Evolutionary conservation across 306 rosid genomes (phyloP), one percentile per base, ranked within the genome.

Genomic region (Bauhinia variegata): DNA sequence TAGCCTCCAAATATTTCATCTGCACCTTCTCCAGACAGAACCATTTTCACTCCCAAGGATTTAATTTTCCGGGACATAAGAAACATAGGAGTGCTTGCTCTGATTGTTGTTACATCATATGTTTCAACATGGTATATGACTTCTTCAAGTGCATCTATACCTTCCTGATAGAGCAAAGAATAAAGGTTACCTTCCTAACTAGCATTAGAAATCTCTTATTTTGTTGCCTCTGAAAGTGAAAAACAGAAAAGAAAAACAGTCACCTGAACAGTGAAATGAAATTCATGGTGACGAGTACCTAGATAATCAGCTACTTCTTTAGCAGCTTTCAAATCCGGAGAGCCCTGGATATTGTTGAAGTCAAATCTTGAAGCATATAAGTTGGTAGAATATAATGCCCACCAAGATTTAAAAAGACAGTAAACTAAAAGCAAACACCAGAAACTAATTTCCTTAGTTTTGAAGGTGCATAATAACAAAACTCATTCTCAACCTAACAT

Each of bases 31-130:
- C 99, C 99, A 31, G 99, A 95, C 56, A 95, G 91, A 77, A 95
- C 99, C 99, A 95, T 95, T 79, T 95, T 95, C 82, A 95, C 99
- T 72, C 99, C 99, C 91, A 95, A 59, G 78, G 99, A 81, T 82
- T 90, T 95, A 41, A 95, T 95, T 80, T 90, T 95, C 64, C 99
- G 79, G 70, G 99, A 95, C 99, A 95, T 90, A 34, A 95, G 97
- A 84, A 95, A 90, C 99, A 95, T 90, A 60, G 97, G 96, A 67
- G 95, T 95, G 79, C 99, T 90, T 61, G 97, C 99, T 82, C 99
- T 95, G 75, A 95, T 6, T 52, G 99, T 88, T 0, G 99, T 95
- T 57, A 95, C 99, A 74, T 95, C 99, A 70, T 83, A 95, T 63
- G 99, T 90, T 88, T 95, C 99, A 71, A 84, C 63, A 71, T 95